Base-by-base conservation (phyloP, 495 filamentous ascomycete species). In the Aspergillus cavernicola region DNA sequence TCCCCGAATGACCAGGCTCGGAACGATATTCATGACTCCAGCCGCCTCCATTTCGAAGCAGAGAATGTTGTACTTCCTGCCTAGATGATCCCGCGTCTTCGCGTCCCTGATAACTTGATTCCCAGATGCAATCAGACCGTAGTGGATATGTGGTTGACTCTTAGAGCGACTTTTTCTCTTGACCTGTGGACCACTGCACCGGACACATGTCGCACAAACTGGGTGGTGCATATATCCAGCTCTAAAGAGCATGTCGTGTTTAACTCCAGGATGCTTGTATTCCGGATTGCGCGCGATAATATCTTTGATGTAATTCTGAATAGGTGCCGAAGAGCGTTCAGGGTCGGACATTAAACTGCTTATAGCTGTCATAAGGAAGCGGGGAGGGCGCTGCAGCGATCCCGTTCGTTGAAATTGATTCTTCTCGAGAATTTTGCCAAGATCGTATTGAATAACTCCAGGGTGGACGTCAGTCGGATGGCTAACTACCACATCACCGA, bases 31-130 rank as follows among this genome's bases (percentile, higher is more conserved):
- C 63, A 68, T 71, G 9, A 76, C 26, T 1, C 74, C 74, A 7
- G 73, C 72, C 3, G 71, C 74, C 59, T 76, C 73, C 66, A 76
- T 76, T 31, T 77, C 73, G 37, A 71, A 62, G 50, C 66, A 73
- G 20, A 55, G 55, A 18, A 59, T 42, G 5, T 56, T 51, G 1
- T 55, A 32, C 16, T 59, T 52, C 13, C 26, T 24, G 10, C 10
- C 52, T 1, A 66, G 50, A 19, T 45, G 39, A 39, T 67, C 60
- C 37, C 66, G 60, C 6, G 23, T 28, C 10, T 35, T 33, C 16
- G 48, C 55, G 48, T 65, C 37, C 29, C 57, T 63, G 24, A 67
- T 40, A 1, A 69, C 60, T 46, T 49, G 40, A 32, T 67, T 67
- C 11, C 58, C 64, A 7, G 62, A 65, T 15, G 59, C 64, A 29